phyloP scores from a whole-genome alignment of 441 rosid species.

The Manihot esculenta region DNA sequence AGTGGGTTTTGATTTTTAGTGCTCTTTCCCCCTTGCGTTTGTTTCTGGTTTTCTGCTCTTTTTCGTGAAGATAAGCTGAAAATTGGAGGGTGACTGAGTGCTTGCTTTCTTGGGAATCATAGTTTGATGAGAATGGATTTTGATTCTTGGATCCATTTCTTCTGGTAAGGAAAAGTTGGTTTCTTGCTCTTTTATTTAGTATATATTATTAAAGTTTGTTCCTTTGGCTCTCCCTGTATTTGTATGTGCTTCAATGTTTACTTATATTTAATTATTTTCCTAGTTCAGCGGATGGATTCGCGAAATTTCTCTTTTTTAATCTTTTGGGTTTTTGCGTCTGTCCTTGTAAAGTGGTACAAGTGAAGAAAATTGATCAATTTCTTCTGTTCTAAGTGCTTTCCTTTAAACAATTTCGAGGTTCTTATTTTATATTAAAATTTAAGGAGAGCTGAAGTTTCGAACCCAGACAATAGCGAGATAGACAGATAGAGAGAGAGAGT shows the following conservation, averaged over 20 bases:
- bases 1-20: not conserved
- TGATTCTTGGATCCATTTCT: constrained; percentile 40
- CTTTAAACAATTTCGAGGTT: constrained; percentile 10
- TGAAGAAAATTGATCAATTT: constrained; percentile 6
- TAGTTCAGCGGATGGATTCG: constrained; percentile 23
- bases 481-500: not conserved
- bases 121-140: constrained; percentile 21
- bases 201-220: constrained; percentile 25
- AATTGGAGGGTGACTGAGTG: constrained; percentile 11
- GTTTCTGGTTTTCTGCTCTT: constrained; percentile 4
- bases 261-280: constrained; percentile 6
- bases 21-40: not conserved
- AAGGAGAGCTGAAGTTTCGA: constrained; percentile 1
- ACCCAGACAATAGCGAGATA: not conserved
- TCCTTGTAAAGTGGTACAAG: constrained; percentile 23
- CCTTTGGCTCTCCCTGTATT: constrained; percentile 17
- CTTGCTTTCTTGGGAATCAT: constrained; percentile 23
- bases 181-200: constrained; percentile 15
- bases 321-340: constrained; percentile 20
- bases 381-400: constrained; percentile 4
- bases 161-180: constrained; percentile 31
- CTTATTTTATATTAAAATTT: not conserved
- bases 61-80: constrained; percentile 8
- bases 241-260: not conserved
- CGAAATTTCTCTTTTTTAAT: constrained; percentile 14